phyloP scores from a whole-genome alignment of 2,329 filamentous ascomycete genomes.

The Chaetomiaceae sp. region DNA sequence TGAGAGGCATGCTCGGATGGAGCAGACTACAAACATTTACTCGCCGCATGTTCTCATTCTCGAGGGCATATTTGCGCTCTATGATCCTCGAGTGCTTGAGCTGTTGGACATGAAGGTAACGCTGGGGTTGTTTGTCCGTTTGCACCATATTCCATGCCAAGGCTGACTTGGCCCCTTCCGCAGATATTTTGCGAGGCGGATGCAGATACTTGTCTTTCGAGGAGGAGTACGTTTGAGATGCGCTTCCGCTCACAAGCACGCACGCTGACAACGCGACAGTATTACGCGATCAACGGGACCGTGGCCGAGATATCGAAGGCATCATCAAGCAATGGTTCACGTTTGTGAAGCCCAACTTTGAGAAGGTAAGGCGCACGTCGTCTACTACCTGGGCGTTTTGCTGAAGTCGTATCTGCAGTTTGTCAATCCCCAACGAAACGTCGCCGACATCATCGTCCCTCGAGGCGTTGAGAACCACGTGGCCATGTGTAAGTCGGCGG shows the following conservation, averaged over 20 bases:
- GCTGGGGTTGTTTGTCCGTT: constrained; percentile 4
- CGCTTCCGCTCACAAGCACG: background rate
- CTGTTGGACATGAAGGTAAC: constrained; percentile 82
- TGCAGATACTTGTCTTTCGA: constrained; percentile 83
- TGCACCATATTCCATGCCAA: background rate
- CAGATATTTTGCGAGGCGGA: constrained; percentile 94
- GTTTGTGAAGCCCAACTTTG: constrained; percentile 95
- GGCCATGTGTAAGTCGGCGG: constrained; percentile 64
- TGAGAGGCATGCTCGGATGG: constrained; percentile 74
- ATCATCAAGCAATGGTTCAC: constrained; percentile 97
- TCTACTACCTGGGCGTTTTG: background rate
- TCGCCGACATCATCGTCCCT: constrained; percentile 92
- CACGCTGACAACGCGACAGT: constrained; percentile 41
- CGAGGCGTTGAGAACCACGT: constrained; percentile 91
- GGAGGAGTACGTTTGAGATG: constrained; percentile 60
- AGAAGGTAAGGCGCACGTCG: constrained; percentile 46
- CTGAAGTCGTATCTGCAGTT: constrained; percentile 42
- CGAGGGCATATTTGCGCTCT: constrained; percentile 92
- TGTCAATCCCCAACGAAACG: constrained; percentile 84
- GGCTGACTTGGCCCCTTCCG: constrained; percentile 2
- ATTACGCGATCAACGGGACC: constrained; percentile 79
- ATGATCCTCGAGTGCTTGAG: constrained; percentile 78
- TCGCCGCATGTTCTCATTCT: constrained; percentile 93
- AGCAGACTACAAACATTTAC: constrained; percentile 81
- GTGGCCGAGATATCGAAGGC: constrained; percentile 86